These are phyloP conservation scores for Bretziella fagacearum DNA, from an alignment of 2,329 filamentous ascomycete genomes.

Conservation along the genomic window DNA sequence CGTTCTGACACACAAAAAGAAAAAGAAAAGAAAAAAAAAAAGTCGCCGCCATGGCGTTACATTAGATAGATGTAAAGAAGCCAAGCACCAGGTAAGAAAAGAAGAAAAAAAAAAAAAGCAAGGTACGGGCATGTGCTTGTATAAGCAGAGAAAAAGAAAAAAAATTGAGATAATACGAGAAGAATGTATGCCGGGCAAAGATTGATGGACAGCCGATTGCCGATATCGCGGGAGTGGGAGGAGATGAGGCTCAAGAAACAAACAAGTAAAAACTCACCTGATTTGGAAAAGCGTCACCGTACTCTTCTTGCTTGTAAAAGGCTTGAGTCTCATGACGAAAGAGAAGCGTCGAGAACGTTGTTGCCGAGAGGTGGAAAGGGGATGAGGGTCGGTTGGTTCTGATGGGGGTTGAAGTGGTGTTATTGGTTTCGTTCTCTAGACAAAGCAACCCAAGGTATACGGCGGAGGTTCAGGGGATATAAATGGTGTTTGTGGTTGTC, in stretches of 20 bases:
- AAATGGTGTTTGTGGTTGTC: background rate
- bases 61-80: too few relatives aligned
- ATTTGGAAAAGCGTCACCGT: slow-evolving; percentile 14
- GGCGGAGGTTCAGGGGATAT: background rate
- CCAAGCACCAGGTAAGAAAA: too few relatives aligned
- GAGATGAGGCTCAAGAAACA: background rate
- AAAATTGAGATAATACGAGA: slow-evolving; percentile 1
- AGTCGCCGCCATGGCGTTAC: too few relatives aligned
- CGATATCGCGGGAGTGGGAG: slow-evolving; percentile 2
- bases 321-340: slow-evolving; percentile 14
- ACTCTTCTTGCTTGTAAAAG: slow-evolving; percentile 14
- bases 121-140: background rate
- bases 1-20: background rate
- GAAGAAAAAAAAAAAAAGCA: too few relatives aligned
- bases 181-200: background rate
- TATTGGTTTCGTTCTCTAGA: background rate
- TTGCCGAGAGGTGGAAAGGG: background rate
- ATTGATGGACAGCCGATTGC: background rate
- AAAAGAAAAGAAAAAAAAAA: background rate
- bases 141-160: background rate
- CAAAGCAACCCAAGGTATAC: background rate
- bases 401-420: background rate
- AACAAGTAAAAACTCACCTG: slow-evolving; percentile 7
- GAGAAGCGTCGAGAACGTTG: background rate
- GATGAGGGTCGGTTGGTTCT: background rate